A percentile compares a stretch with the other conserved stretches of the same genome.
Evolutionary conservation across 805 yeast species (phyloP).

Genomic region (Metschnikowia hibisci): DNA sequence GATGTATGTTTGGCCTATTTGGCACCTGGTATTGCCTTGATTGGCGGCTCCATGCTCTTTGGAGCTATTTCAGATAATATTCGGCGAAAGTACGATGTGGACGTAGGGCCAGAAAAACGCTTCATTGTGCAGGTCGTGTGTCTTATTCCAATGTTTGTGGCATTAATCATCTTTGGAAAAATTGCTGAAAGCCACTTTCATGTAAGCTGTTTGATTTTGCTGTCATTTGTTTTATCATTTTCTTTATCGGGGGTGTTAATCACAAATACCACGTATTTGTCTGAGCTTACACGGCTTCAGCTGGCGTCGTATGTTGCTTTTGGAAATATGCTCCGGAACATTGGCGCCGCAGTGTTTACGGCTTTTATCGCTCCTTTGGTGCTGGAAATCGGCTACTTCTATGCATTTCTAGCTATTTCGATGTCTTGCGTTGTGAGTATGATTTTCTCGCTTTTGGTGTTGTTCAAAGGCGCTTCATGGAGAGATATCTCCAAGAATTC

Average conservation of each 20-base stretch:
- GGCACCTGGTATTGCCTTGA: slow-evolving; percentile 50
- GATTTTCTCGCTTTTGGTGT: slow-evolving; percentile 10
- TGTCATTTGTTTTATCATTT: slow-evolving; percentile 45
- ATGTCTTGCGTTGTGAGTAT: slow-evolving; percentile 12
- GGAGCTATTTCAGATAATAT: slow-evolving; percentile 46
- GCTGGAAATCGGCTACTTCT: slow-evolving; percentile 32
- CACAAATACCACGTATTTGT: slow-evolving; percentile 49
- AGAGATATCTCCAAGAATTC: slow-evolving; percentile 2
- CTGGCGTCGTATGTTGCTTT: slow-evolving; percentile 53
- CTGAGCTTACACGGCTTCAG: slow-evolving; percentile 47
- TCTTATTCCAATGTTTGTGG: slow-evolving; percentile 37
- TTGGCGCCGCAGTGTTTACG: slow-evolving; percentile 52
- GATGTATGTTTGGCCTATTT: slow-evolving; percentile 45
- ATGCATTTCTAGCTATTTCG: slow-evolving; percentile 8
- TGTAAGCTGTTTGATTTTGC: slow-evolving; percentile 38
- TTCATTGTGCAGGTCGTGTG: slow-evolving; percentile 44
- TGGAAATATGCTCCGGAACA: slow-evolving; percentile 49
- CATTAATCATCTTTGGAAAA: slow-evolving; percentile 54
- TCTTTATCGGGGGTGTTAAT: slow-evolving; percentile 57
- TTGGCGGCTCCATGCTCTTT: slow-evolving; percentile 46
- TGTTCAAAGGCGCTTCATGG: slow-evolving; percentile 9
- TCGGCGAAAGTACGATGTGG: slow-evolving; percentile 22
- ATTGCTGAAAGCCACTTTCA: slow-evolving; percentile 37
- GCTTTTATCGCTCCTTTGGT: slow-evolving; percentile 37
- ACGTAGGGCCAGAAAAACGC: slow-evolving; percentile 46